phyloP scores from a whole-genome alignment of 2,329 filamentous ascomycete species.

The Scleromitrula shiraiana region DNA sequence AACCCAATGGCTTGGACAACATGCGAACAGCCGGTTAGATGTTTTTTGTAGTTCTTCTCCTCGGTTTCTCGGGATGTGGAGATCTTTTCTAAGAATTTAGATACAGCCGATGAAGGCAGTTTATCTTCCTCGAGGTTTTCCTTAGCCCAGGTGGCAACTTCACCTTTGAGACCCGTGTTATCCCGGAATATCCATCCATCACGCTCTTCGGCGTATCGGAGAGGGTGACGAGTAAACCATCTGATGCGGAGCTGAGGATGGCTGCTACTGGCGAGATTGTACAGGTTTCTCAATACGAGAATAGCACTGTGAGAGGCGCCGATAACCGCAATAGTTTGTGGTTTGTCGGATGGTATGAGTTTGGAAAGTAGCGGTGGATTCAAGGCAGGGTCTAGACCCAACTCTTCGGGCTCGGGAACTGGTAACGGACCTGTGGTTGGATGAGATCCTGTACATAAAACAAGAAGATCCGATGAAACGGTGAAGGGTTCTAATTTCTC shows the following conservation, averaged over 20 bases:
- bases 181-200: slow-evolving; percentile 58
- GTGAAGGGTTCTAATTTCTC: slow-evolving; percentile 8
- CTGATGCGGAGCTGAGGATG: slow-evolving; percentile 47
- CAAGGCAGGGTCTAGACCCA: slow-evolving; percentile 49
- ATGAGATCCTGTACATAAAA: slow-evolving; percentile 52
- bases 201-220: slow-evolving; percentile 53
- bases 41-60: slow-evolving; percentile 35
- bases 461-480: slow-evolving; percentile 30
- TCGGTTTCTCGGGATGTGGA: slow-evolving; percentile 31
- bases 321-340: slow-evolving; percentile 45
- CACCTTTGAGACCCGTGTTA: slow-evolving; percentile 58
- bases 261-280: slow-evolving; percentile 37
- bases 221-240: slow-evolving; percentile 54
- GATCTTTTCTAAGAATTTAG: slow-evolving; percentile 24
- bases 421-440: slow-evolving; percentile 37
- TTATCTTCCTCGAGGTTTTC: slow-evolving; percentile 47
- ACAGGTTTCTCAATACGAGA: slow-evolving; percentile 53
- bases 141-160: slow-evolving; percentile 50
- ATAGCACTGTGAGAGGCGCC: slow-evolving; percentile 58
- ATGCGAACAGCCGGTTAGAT: slow-evolving; percentile 43
- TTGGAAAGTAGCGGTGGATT: slow-evolving; percentile 41
- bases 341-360: slow-evolving; percentile 31
- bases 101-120: slow-evolving; percentile 31
- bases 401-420: slow-evolving; percentile 31
- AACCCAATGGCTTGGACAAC: slow-evolving; percentile 55